Percentiles rank a stretch among this genome's conserved stretches.
phyloP scores from a whole-genome alignment of 345 rosid species.

The Bretschneidera sinensis region DNA sequence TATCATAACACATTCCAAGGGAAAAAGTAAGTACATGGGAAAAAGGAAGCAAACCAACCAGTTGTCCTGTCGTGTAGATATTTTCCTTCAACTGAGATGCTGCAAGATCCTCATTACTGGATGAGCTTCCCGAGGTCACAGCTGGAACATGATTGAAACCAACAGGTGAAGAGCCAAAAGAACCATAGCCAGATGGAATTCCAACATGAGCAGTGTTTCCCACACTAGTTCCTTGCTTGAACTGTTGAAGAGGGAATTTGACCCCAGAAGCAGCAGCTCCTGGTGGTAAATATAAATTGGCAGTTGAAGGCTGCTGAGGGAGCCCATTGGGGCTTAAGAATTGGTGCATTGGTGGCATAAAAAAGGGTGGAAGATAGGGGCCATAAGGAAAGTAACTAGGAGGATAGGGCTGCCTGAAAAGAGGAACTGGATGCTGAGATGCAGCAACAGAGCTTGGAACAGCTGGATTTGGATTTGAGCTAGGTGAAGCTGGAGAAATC shows the following conservation, averaged over 20 bases:
- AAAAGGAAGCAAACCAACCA: conserved; percentile 40
- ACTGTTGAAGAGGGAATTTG: conserved; percentile 45
- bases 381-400: conserved; percentile 57
- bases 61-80: conserved; percentile 41
- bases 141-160: conserved; percentile 46
- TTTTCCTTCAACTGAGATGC: conserved; percentile 61
- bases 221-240: conserved; percentile 42
- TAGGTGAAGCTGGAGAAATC: conserved; percentile 38
- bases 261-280: conserved; percentile 49
- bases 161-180: conserved; percentile 36
- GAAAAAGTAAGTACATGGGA: conserved; percentile 2
- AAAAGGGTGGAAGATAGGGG: conserved; percentile 51
- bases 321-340: conserved; percentile 54
- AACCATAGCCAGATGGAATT: conserved; percentile 47
- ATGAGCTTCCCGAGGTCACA: conserved; percentile 42
- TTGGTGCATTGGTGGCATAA: conserved; percentile 60
- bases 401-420: conserved; percentile 68
- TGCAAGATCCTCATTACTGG: conserved; percentile 44
- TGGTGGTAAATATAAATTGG: conserved; percentile 40
- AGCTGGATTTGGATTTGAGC: conserved; percentile 46
- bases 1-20: background rate
- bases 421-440: conserved; percentile 53
- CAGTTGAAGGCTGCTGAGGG: conserved; percentile 59
- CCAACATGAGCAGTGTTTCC: conserved; percentile 41
- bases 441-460: conserved; percentile 47